Evolutionary conservation across 2,329 filamentous ascomycete genomes (phyloP), one percentile per base, ranked within the genome.

Genomic region (Pseudogymnoascus sp.): DNA sequence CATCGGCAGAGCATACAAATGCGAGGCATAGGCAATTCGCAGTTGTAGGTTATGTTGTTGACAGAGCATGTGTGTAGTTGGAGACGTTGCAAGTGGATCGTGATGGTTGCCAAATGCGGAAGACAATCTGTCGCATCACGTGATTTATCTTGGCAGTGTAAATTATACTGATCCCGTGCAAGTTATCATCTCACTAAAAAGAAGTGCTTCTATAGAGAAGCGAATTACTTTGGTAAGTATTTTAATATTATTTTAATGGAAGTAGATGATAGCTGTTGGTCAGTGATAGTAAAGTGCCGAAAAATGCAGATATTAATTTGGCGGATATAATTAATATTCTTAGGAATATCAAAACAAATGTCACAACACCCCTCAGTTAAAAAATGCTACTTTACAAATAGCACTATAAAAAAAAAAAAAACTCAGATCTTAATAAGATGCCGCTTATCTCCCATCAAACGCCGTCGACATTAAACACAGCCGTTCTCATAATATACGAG

Each of bases 1-100:
- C 46, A 56, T 56, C 46, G 46, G 46, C 46, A 56, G 26, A 56
- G 46, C 46, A 56, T 56, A 19, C 46, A 56, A 56, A 56, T 33
- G 26, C 46, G 46, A 56, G 46, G 46, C 46, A 56, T 56, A 56
- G 46, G 26, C 46, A 31, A 56, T 56, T 33, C 46, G 26, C 46
- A 56, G 46, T 56, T 56, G 46, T 19, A 56, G 5, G 26, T 56
- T 56, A 33, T 56, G n/a, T 33, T 31, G 46, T 31, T 56, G n/a
- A 33, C 26, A 33, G 46, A 33, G 46, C 46, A 33, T 33, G n/a
- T 31, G 26, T 56, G n/a, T 31, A 56, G 46, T 13, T 33, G 46
- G 17, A n/a, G 21, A 9, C 3, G 26, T 33, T 31, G 26, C 23
- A 53, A 33, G 46, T 56, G 26, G n/a, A 56, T 33, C 46, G 26